These are phyloP conservation scores for Apiotrichum sp. DNA, from an alignment of 1,284 basidiomycete genomes.

Conservation along the genomic window DNA sequence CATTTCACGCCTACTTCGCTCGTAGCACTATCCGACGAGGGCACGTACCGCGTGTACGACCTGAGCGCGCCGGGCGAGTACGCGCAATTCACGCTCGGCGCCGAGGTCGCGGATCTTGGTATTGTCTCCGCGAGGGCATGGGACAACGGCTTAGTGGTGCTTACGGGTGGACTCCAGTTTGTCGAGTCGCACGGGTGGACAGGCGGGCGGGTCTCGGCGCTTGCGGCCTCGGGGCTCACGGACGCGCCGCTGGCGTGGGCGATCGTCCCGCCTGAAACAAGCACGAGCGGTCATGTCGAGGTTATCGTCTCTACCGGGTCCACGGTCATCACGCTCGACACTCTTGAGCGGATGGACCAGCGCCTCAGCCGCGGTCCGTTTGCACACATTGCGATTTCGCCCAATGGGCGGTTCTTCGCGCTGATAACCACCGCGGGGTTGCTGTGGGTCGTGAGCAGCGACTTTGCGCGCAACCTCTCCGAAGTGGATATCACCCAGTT, in stretches of 20 bases:
- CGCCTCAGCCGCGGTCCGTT: conserved; percentile 85
- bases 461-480: conserved; percentile 81
- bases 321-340: conserved; percentile 73
- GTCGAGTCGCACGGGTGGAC: conserved; percentile 81
- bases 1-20: conserved; percentile 57
- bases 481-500: conserved; percentile 62
- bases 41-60: conserved; percentile 82
- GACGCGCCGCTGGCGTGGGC: conserved; percentile 76
- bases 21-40: conserved; percentile 84
- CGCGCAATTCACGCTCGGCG: conserved; percentile 73
- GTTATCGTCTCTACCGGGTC: conserved; percentile 71
- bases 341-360: conserved; percentile 74
- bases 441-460: conserved; percentile 87
- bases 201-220: conserved; percentile 60
- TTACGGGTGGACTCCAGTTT: conserved; percentile 69
- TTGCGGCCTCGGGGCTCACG: conserved; percentile 61
- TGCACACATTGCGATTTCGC: conserved; percentile 75
- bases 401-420: conserved; percentile 87
- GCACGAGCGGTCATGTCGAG: conserved; percentile 77
- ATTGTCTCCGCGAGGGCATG: conserved; percentile 79
- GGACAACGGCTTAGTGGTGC: conserved; percentile 76
- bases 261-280: conserved; percentile 76
- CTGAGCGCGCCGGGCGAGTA: conserved; percentile 68
- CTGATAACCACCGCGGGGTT: conserved; percentile 65
- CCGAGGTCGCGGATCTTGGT: conserved; percentile 76